Conservation (phyloP, 768 basidiomycete species). For the Pleurotus tuber-regium region DNA sequence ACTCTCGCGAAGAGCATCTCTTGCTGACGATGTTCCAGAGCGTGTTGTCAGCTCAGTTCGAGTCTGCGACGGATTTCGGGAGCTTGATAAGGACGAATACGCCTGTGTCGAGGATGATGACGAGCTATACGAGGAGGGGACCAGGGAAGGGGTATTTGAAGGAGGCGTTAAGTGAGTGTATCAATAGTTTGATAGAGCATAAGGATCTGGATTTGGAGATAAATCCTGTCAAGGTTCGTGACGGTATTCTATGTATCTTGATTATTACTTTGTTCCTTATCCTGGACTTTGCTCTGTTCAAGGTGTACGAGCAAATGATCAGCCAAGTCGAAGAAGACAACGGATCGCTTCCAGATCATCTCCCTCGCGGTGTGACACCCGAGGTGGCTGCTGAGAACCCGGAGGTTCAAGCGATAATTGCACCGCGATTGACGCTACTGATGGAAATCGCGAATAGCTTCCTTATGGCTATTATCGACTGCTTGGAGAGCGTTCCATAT, state of each 20-base stretch:
- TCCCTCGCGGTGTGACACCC: slow-evolving; percentile 90
- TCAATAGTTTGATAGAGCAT: slow-evolving; percentile 98
- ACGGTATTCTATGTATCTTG: not conserved
- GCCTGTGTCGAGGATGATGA: slow-evolving; percentile 99
- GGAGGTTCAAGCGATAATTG: slow-evolving; percentile 97
- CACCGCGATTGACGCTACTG: slow-evolving; percentile 93
- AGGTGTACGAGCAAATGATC: slow-evolving; percentile 99
- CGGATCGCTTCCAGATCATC: slow-evolving; percentile 82
- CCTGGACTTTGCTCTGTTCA: too few species aligned
- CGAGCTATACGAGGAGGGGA: slow-evolving; percentile 96
- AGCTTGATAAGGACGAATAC: slow-evolving; percentile 97
- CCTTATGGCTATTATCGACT: slow-evolving; percentile 95
- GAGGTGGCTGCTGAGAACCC: slow-evolving; percentile 89
- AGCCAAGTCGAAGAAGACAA: slow-evolving; percentile 98
- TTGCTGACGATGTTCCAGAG: slow-evolving; percentile 99
- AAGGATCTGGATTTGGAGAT: slow-evolving; percentile 99
- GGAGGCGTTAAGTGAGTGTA: slow-evolving; percentile 93
- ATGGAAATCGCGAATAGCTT: slow-evolving; percentile 99
- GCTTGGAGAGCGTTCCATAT: slow-evolving; percentile 96
- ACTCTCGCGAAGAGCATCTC: slow-evolving; percentile 95
- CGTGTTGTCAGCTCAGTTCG: slow-evolving; percentile 96
- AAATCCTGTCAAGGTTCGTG: slow-evolving; percentile 89
- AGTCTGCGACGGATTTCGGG: slow-evolving; percentile 97
- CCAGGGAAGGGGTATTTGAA: slow-evolving; percentile 98
- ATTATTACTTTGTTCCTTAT: too few species aligned